These are phyloP conservation scores for Starmerella ratchasimensis DNA, from an alignment of 805 yeast genomes.

Conservation along the genomic window DNA sequence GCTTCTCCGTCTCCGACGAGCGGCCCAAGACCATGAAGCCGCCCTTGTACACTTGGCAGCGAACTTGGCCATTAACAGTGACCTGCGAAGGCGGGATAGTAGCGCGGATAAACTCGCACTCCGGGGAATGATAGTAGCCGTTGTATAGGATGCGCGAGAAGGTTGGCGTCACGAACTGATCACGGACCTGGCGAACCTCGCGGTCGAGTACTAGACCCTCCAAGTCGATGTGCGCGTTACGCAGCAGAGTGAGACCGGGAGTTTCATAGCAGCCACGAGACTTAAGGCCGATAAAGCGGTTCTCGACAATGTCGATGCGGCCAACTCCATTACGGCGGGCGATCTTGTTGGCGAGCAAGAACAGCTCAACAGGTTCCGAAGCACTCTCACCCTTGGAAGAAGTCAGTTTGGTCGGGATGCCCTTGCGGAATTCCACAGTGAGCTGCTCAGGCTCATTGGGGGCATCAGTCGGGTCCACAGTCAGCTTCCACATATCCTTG, in stretches of 20 bases:
- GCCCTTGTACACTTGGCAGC: slow-evolving; percentile 91
- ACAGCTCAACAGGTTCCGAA: slow-evolving; percentile 82
- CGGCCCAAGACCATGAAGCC: slow-evolving; percentile 74
- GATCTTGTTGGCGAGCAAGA: slow-evolving; percentile 80
- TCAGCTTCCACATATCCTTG: slow-evolving; percentile 99
- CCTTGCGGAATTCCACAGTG: slow-evolving; percentile 66
- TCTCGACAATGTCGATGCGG: slow-evolving; percentile 96
- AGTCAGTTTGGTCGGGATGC: slow-evolving; percentile 67
- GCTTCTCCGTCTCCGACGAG: slow-evolving; percentile 87
- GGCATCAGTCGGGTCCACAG: slow-evolving; percentile 90
- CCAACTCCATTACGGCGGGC: slow-evolving; percentile 99
- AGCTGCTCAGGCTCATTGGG: slow-evolving; percentile 88
- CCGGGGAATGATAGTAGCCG: slow-evolving; percentile 97
- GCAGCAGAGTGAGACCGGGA: slow-evolving; percentile 90
- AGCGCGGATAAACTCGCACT: slow-evolving; percentile 83
- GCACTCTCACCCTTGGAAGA: slow-evolving; percentile 46
- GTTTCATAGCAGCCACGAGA: slow-evolving; percentile 99
- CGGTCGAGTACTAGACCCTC: slow-evolving; percentile 96
- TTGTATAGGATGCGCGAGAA: slow-evolving; percentile 86
- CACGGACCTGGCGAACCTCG: slow-evolving; percentile 95
- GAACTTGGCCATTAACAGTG: slow-evolving; percentile 91
- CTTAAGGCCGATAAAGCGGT: slow-evolving; percentile 96
- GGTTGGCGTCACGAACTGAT: slow-evolving; percentile 83
- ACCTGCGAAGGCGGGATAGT: slow-evolving; percentile 78
- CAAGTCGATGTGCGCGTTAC: slow-evolving; percentile 87